Evolutionary conservation across 2,329 filamentous ascomycete species (phyloP), one percentile per base, ranked within the genome.

Genomic region (Colletotrichum phormii): DNA sequence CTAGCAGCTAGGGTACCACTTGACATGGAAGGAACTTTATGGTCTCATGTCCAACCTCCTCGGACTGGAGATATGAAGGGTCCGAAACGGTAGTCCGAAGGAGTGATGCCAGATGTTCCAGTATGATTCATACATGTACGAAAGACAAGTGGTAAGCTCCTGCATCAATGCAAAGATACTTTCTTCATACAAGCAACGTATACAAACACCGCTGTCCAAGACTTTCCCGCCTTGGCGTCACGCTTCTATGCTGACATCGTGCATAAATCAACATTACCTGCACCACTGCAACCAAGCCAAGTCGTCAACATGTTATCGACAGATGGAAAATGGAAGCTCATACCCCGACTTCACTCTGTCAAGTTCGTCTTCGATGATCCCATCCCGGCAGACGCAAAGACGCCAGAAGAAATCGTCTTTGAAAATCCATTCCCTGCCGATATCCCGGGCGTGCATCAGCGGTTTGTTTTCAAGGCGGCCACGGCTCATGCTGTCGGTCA

Each of bases 271-370:
- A 46, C 33, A 49, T 11, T 4, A 46, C 24, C 42, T n/a, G 11
- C 42, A 33, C 8, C n/a, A 12, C 31, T 54, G 46, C 8, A 12
- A 37, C 13, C n/a, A 37, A 24, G 22, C 13, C 31, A 33, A 13
- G 4, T 35, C 11, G 11, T 9, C 8, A 54, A 66, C n/a, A 70
- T 65, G 67, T 31, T 37, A 8, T 70, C 62, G 2, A 53, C 35
- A 31, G 53, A 70, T 31, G 53, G 61, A 18, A 70, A 31, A 53
- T 59, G 53, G 62, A 66, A 65, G 64, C 49, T 62, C 12, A 49
- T 35, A 9, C 68, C 68, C 2, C 24, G 68, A 55, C 64, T 71
- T 31, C 68, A 71, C 13, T 71, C 68, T 22, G 68, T 71, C n/a
- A 71, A 71, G 9, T 71, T 71, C 24, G 64, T 71, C 11, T 71